Evolutionary conservation across 2,329 filamentous ascomycete genomes (phyloP), one percentile per base, ranked within the genome.

Genomic region (Diaporthe longicolla): DNA sequence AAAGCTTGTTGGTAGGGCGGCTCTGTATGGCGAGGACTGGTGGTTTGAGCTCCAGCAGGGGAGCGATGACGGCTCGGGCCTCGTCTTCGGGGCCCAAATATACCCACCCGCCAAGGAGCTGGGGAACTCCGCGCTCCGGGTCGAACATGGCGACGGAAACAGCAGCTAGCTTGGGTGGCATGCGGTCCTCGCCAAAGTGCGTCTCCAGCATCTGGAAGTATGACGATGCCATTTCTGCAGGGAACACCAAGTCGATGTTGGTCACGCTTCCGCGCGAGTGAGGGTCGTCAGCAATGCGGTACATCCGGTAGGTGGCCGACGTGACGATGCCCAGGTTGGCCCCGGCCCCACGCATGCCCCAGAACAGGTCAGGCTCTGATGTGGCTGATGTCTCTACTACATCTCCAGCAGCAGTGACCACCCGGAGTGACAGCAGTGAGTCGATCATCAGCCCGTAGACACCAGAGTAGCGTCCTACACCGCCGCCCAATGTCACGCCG

Each of bases 221-320:
- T 10, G 61, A 29, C 37, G 61, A 26, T 32, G 43, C 43, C 61
- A 66, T 66, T 2, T 17, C 26, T 9, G 61, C 43, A n/a, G 61
- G 43, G 29, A 66, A 19, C 19, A 66, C 43, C 26, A 66, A 50
- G 61, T 66, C 61, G 61, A 50, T 50, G 15, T 66, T 66, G 61
- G 43, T 50, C 43, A 17, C 43, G 19, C 37, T 50, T 19, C 61
- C 61, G 15, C 61, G n/a, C 13, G 50, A 52, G 13, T 26, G 50
- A 4, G n/a, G 50, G 19, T 52, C 61, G 61, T 66, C 43, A 35
- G 61, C 43, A 26, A 50, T 66, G 19, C 43, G 43, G 43, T 35
- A 35, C 13, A 66, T 66, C 61, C 61, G 43, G 21, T 66, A 66
- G 11, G 66, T 70, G 32, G 66, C 66, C 35, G 69, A 71, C 4